Evolutionary conservation across 179 eudicot genomes (phyloP), one percentile per base, ranked within the genome.

Genomic region (Silene noctiflora): DNA sequence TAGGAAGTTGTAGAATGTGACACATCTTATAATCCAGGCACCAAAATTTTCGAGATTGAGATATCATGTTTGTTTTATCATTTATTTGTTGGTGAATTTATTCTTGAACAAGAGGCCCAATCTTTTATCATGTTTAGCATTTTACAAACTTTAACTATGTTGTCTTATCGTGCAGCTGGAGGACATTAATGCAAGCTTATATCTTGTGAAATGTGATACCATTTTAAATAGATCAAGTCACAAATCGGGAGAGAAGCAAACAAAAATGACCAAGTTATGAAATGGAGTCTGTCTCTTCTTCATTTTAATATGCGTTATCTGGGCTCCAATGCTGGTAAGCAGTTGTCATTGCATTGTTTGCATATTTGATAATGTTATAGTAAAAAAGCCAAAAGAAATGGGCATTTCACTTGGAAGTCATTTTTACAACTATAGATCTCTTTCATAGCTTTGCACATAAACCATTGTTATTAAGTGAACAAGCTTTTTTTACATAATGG

Each of bases 311-410:
- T 93, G 92, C 78, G 97, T 95, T 74, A 91, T 95, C 75, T 95
- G 99, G 99, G 91, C 98, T 84, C 99, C 99, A 48, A 95, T 95
- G 99, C 87, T 95, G 95, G 99, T 95, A 86, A 86, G 93, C 58
- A 53, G 42, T 25, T 69, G 20, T 20, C 17, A 1, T 46, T 22
- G 29, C 6, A 21, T 19, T 22, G 6, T 71, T 69, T 74, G 19
- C 70, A 8, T 10, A 14, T 7, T 69, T 58, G 21, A 63, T 63
- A 16, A 56, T 56, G 4, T 56, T 56, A n/a, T 56, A 0, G 14
- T 16, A 56, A n/a, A 12, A 56, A n/a, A 56, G 6, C 61, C 35
- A 31, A 31, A 2, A 2, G 35, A 31, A 31, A 31, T 31, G 35
- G 35, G 1, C 35, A 31, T 31, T 31, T 31, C 35, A 31, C 35